A percentile compares a stretch with the other conserved stretches of the same genome.
phyloP scores from a whole-genome alignment of 352 stramenopile genomes.

The Phytopythium ostracodes region DNA sequence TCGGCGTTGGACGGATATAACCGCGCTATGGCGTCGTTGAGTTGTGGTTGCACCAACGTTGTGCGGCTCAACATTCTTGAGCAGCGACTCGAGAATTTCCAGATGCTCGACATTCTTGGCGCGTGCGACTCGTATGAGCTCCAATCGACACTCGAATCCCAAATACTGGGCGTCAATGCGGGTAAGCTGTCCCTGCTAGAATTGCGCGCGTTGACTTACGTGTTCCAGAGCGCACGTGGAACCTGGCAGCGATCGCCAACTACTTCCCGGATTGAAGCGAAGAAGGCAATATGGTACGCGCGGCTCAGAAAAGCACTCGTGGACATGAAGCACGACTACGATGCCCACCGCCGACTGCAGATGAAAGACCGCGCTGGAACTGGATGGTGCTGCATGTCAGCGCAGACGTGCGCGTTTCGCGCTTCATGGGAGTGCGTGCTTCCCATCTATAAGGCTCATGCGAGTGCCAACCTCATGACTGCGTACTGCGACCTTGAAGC shows the following conservation, averaged over 20 bases:
- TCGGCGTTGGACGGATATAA: neutral
- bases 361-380: neutral
- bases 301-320: neutral
- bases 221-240: neutral
- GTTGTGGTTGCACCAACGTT: neutral
- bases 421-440: neutral
- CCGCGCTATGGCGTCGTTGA: neutral
- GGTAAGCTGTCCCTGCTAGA: neutral
- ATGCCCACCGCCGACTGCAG: neutral
- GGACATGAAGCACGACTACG: neutral
- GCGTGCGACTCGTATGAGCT: neutral
- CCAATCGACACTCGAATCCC: neutral
- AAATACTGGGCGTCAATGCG: neutral
- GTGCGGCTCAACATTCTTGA: neutral
- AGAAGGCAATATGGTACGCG: neutral
- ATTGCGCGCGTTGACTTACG: neutral
- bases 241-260: neutral
- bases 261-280: neutral
- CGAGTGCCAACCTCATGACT: neutral
- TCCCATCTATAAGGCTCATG: neutral
- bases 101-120: neutral
- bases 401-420: neutral
- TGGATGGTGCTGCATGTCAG: neutral
- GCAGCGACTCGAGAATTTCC: neutral
- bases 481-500: conserved; percentile 1